phyloP scores from a whole-genome alignment of 768 basidiomycete genomes.

The Tricholomella constricta region DNA sequence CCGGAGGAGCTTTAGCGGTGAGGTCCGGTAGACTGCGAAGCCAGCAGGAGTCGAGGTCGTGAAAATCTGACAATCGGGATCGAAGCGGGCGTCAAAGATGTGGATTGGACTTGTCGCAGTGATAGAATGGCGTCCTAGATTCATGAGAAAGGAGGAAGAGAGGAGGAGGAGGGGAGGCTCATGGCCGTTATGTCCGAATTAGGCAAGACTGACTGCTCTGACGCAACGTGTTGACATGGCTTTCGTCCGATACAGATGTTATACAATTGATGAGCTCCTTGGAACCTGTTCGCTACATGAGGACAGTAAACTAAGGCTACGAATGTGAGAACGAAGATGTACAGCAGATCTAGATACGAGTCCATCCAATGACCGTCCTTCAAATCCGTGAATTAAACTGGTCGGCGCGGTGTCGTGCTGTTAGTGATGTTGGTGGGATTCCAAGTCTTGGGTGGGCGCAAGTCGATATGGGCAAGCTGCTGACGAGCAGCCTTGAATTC shows the following conservation, averaged over 20 bases:
- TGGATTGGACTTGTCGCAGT: conserved; percentile 73
- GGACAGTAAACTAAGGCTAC: conserved; percentile 3
- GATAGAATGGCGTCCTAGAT: conserved; percentile 84
- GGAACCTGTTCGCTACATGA: conserved; percentile 12
- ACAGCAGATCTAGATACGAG: conserved; percentile 1
- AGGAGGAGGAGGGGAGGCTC: conserved; percentile 16
- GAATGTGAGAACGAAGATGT: conserved; percentile 12
- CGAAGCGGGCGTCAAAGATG: conserved; percentile 78
- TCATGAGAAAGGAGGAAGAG: conserved; percentile 54
- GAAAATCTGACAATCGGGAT: conserved; percentile 80
- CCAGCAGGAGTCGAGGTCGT: conserved; percentile 78
- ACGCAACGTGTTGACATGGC: conserved; percentile 15
- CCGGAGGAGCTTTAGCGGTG: conserved; percentile 74
- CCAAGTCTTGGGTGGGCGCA: conserved; percentile 80
- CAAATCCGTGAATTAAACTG: conserved; percentile 7
- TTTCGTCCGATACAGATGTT: too few relatives aligned
- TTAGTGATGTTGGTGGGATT: conserved; percentile 51
- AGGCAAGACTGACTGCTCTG: conserved; percentile 10
- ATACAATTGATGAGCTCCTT: conserved; percentile 7
- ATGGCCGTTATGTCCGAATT: conserved; percentile 21
- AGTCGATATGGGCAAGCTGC: conserved; percentile 71
- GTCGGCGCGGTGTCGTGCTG: conserved; percentile 22
- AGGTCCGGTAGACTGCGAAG: conserved; percentile 80
- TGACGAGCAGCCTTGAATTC: conserved; percentile 82
- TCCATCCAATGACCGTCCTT: conserved; percentile 6